Percentiles rank a stretch among this genome's conserved stretches.
phyloP scores from a whole-genome alignment of 768 basidiomycete species.

The Phaffia australis region DNA sequence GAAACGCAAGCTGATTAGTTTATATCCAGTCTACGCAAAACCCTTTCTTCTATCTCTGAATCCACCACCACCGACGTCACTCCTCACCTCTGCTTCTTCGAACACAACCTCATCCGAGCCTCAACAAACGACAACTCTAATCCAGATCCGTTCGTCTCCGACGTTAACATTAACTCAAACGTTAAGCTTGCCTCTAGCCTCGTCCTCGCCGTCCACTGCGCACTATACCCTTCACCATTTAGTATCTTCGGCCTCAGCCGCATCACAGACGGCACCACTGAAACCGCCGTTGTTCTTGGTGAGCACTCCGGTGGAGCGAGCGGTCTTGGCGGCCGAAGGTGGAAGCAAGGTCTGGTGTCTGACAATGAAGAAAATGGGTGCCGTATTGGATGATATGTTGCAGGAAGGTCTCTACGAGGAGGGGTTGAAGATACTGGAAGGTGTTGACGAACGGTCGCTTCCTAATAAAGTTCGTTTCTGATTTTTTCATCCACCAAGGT shows the following conservation, averaged over 20 bases:
- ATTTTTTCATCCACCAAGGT: too few species aligned
- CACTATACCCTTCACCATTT: slow-evolving; percentile 54
- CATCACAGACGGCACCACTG: slow-evolving; percentile 23
- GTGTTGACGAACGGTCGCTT: slow-evolving; percentile 50
- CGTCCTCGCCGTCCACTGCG: slow-evolving; percentile 29
- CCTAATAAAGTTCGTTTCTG: slow-evolving; percentile 50
- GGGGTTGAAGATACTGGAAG: slow-evolving; percentile 67
- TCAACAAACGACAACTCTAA: slow-evolving; percentile 44
- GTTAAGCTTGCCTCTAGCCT: slow-evolving; percentile 52
- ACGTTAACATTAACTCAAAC: slow-evolving; percentile 54
- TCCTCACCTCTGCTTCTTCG: slow-evolving; percentile 37
- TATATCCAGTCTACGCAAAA: slow-evolving; percentile 51
- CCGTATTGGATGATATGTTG: slow-evolving; percentile 77
- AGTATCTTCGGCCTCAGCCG: slow-evolving; percentile 42
- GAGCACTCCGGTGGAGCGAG: slow-evolving; percentile 64
- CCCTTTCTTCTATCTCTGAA: slow-evolving; percentile 70
- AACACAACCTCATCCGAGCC: slow-evolving; percentile 32
- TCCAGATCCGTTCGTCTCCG: slow-evolving; percentile 63
- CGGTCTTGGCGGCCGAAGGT: slow-evolving; percentile 55
- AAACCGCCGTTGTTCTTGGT: slow-evolving; percentile 50
- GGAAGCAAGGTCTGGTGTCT: slow-evolving; percentile 63
- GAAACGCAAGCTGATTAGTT: slow-evolving; percentile 14
- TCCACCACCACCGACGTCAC: slow-evolving; percentile 49
- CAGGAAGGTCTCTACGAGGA: slow-evolving; percentile 57
- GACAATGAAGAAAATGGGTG: slow-evolving; percentile 58